phyloP scores from a whole-genome alignment of 495 filamentous ascomycete genomes.

The Cudoniella acicularis region DNA sequence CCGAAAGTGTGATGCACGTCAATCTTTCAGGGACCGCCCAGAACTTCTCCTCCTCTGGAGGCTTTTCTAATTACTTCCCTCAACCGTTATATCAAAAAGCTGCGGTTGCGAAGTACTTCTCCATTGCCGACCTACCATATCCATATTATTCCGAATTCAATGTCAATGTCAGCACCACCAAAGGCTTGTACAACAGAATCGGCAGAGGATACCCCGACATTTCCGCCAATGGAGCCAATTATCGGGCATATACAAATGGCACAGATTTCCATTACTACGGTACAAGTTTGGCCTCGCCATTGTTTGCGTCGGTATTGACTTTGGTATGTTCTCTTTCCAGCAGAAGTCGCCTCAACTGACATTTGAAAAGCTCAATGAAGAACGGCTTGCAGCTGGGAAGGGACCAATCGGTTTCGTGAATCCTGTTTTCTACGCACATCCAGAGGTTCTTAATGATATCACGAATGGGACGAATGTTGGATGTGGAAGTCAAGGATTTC shows the following conservation, averaged over 20 bases:
- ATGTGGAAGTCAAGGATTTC: slow-evolving; percentile 48
- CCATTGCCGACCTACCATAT: slow-evolving; percentile 15
- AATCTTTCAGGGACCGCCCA: slow-evolving; percentile 10
- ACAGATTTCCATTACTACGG: slow-evolving; percentile 31
- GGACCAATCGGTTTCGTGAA: slow-evolving; percentile 52
- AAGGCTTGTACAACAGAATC: slow-evolving; percentile 36
- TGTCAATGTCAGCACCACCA: slow-evolving; percentile 17
- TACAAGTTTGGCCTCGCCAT: slow-evolving; percentile 31
- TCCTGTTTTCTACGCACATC: slow-evolving; percentile 45
- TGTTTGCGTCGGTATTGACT: slow-evolving; percentile 46
- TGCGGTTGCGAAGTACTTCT: slow-evolving; percentile 24
- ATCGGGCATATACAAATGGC: slow-evolving; percentile 28
- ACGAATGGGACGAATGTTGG: slow-evolving; percentile 43
- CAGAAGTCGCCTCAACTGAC: not conserved
- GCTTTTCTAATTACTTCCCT: slow-evolving; percentile 46
- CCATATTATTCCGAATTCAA: slow-evolving; percentile 37
- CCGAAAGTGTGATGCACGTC: slow-evolving; percentile 30
- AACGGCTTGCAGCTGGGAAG: slow-evolving; percentile 44
- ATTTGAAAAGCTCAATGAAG: slow-evolving; percentile 33
- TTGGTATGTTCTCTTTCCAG: not conserved
- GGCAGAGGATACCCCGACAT: slow-evolving; percentile 38
- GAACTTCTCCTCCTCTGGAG: slow-evolving; percentile 40
- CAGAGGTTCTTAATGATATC: slow-evolving; percentile 49
- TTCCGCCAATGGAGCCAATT: slow-evolving; percentile 30
- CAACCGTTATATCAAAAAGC: slow-evolving; percentile 36